A percentile compares a stretch with the other conserved stretches of the same genome.
These are phyloP conservation scores for Psilocybe sp. DNA, from an alignment of 768 basidiomycete genomes.

Conservation along the genomic window DNA sequence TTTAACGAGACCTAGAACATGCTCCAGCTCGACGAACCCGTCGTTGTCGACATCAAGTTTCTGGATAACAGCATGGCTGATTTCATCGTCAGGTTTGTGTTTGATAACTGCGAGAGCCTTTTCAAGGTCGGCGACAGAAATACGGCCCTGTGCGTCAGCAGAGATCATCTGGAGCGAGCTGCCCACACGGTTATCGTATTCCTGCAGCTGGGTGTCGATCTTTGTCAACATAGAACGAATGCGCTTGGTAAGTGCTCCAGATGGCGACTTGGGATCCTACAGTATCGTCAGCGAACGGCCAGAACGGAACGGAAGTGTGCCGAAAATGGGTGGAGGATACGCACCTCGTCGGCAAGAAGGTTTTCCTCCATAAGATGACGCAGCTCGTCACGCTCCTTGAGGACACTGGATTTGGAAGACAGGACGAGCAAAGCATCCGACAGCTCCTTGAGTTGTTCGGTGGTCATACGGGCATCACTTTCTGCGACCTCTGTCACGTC, in stretches of 20 bases:
- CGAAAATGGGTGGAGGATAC: slow-evolving; percentile 2
- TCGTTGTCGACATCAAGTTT: slow-evolving; percentile 97
- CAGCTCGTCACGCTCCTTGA: slow-evolving; percentile 94
- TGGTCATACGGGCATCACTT: slow-evolving; percentile 90
- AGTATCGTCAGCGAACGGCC: slow-evolving; percentile 4
- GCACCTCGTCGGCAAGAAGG: slow-evolving; percentile 80
- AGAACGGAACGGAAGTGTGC: background rate
- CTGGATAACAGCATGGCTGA: slow-evolving; percentile 81
- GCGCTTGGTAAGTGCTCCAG: slow-evolving; percentile 88
- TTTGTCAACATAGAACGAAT: slow-evolving; percentile 95
- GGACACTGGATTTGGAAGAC: slow-evolving; percentile 89
- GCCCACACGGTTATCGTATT: slow-evolving; percentile 87
- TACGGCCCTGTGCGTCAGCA: slow-evolving; percentile 81
- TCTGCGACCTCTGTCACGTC: slow-evolving; percentile 48
- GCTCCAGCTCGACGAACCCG: slow-evolving; percentile 92
- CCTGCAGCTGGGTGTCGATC: slow-evolving; percentile 88
- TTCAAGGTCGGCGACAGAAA: slow-evolving; percentile 84
- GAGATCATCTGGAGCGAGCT: slow-evolving; percentile 84
- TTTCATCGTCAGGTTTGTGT: slow-evolving; percentile 88
- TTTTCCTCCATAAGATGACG: slow-evolving; percentile 93
- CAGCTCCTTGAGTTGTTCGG: slow-evolving; percentile 92
- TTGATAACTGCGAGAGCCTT: slow-evolving; percentile 92
- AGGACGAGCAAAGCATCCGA: slow-evolving; percentile 88
- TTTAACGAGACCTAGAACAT: slow-evolving; percentile 84
- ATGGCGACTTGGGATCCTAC: slow-evolving; percentile 77